A percentile compares a stretch with the other conserved stretches of the same genome.
Evolutionary conservation across 345 rosid species (phyloP).

Genomic region (Hypericum perforatum): DNA sequence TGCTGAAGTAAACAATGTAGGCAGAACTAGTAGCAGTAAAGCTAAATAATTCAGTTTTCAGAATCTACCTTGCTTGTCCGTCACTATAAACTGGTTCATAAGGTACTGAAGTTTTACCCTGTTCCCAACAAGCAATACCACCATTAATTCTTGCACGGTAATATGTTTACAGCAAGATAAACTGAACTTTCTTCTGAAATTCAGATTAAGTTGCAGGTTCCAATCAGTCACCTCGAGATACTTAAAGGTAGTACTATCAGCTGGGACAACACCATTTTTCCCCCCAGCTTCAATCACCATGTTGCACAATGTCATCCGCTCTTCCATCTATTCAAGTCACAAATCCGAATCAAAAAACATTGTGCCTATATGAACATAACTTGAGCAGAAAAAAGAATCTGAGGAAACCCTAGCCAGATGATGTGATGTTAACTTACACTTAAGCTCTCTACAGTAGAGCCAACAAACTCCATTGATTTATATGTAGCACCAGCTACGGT

Average conservation of each 20-base stretch:
- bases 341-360: conserved; percentile 7
- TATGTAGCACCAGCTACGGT: conserved; percentile 96
- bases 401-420: background rate
- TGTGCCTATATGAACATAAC: background rate
- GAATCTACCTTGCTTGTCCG: conserved; percentile 58
- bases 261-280: conserved; percentile 90
- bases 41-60: too few species aligned
- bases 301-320: conserved; percentile 91
- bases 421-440: conserved; percentile 36
- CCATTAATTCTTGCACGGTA: background rate
- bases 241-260: conserved; percentile 80
- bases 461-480: conserved; percentile 93
- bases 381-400: background rate
- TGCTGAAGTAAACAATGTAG: too few species aligned
- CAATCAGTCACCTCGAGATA: conserved; percentile 61
- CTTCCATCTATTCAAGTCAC: conserved; percentile 72
- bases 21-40: too few species aligned
- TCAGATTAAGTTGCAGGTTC: too few species aligned
- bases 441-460: conserved; percentile 78
- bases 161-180: background rate
- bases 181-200: too few species aligned
- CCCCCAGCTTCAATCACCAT: conserved; percentile 99
- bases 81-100: conserved; percentile 93
- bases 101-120: conserved; percentile 76
- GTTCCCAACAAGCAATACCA: conserved; percentile 17